Evolutionary conservation across 208 protist genomes (phyloP).

Genomic region (Trypanosoma lewisi): DNA sequence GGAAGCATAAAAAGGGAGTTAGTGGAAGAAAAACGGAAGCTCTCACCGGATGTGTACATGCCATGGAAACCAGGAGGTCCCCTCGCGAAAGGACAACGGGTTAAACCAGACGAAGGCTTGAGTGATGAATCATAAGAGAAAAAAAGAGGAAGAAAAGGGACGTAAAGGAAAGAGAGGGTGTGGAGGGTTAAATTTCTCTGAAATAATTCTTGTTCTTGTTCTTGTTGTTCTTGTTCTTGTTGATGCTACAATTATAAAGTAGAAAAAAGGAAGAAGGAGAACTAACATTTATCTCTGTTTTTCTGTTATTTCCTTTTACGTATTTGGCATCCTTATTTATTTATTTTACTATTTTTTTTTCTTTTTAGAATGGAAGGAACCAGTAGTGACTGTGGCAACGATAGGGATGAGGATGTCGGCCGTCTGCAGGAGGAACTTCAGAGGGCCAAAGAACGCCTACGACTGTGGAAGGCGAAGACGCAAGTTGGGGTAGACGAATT

Average conservation of each 20-base stretch:
- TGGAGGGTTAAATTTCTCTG: neutral
- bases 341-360: slow-evolving; percentile 10
- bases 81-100: slow-evolving; percentile 39
- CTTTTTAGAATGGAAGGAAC: slow-evolving; percentile 10
- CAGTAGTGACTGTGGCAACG: neutral
- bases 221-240: slow-evolving; percentile 14
- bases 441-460: slow-evolving; percentile 59
- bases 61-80: slow-evolving; percentile 82
- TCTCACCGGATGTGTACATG: slow-evolving; percentile 62
- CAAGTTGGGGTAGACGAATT: slow-evolving; percentile 75
- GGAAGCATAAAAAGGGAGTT: slow-evolving; percentile 63
- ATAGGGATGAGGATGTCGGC: slow-evolving; percentile 18
- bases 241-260: neutral
- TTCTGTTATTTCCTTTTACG: slow-evolving; percentile 4
- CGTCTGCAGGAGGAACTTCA: slow-evolving; percentile 47
- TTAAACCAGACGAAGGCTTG: neutral
- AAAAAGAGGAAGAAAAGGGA: no score
- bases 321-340: neutral
- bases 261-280: neutral
- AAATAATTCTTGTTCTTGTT: slow-evolving; percentile 5
- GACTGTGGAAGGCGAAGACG: slow-evolving; percentile 71
- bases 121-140: neutral
- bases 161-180: neutral
- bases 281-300: slow-evolving; percentile 7
- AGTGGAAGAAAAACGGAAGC: slow-evolving; percentile 57